Base-by-base conservation (phyloP, 169 alveolate genomes). In the Toxoplasma gondii region DNA sequence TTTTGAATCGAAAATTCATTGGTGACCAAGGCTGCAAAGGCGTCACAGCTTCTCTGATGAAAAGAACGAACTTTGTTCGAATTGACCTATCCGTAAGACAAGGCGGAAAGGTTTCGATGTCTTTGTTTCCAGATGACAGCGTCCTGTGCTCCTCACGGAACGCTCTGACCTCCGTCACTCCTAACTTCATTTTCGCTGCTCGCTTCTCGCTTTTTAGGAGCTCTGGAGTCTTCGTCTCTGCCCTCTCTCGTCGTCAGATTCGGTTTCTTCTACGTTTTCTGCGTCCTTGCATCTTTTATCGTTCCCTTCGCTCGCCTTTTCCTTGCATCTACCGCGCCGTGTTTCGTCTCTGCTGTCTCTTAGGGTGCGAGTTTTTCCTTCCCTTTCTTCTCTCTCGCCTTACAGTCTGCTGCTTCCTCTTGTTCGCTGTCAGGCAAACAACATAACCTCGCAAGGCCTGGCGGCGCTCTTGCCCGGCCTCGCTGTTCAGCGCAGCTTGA, bases 11-110 rank as follows among this genome's bases (percentile, higher is more conserved):
- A 2, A 74, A 74, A n/a, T 74, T 34, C 44, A n/a, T 74, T 44
- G 84, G 84, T 19, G 84, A 74, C 19, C 22, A 74, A 74, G 84
- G 84, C 31, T 74, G 84, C 84, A 74, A 74, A 74, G 84, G 45
- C 84, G 45, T 74, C 44, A n/a, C 84, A 36, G 43, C 44, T 34
- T 34, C 84, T 16, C 84, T 74, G 27, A 74, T 31, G 45, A 22
- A n/a, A 74, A 31, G 19, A 24, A 74, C 84, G 43, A 74, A 36
- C 44, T 36, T 74, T 36, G 45, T 34, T 44, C 84, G 84, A 9
- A 36, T 74, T 31, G 84, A 74, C 19, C 84, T 74, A 9, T 74
- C 84, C 9, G 84, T 74, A n/a, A 36, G 84, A 49, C 58, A 49
- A 49, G 22, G 58, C 58, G n/a, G n/a, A n/a, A n/a, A n/a, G n/a